Percentiles rank a stretch among this genome's conserved stretches.
Conservation (phyloP, 495 filamentous ascomycete species). For the Cairneyella variabilis region DNA sequence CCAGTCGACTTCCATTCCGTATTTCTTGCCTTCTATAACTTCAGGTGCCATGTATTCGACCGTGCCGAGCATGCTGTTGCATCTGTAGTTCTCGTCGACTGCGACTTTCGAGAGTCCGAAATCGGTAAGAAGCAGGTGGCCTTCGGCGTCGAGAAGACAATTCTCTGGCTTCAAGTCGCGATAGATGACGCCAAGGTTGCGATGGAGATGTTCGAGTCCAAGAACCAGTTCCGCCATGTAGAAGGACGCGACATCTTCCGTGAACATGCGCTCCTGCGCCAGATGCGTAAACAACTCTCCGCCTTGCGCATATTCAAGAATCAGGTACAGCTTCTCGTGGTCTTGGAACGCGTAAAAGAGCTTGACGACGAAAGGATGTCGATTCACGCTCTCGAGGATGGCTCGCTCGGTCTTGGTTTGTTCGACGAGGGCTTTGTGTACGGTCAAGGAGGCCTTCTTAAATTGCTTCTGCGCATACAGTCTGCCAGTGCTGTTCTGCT, state of each 20-base stretch:
- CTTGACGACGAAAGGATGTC: slow-evolving; percentile 96
- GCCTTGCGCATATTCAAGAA: slow-evolving; percentile 96
- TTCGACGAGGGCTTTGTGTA: slow-evolving; percentile 90
- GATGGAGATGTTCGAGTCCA: slow-evolving; percentile 87
- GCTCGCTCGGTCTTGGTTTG: slow-evolving; percentile 95
- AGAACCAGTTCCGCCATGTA: slow-evolving; percentile 98
- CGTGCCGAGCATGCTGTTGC: slow-evolving; percentile 86
- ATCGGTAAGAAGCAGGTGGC: slow-evolving; percentile 92
- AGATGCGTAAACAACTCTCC: slow-evolving; percentile 93
- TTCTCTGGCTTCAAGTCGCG: slow-evolving; percentile 98
- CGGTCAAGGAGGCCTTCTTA: slow-evolving; percentile 87
- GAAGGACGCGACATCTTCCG: slow-evolving; percentile 82
- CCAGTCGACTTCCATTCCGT: slow-evolving; percentile 95
- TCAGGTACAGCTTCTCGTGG: slow-evolving; percentile 94
- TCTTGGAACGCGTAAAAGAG: slow-evolving; percentile 98
- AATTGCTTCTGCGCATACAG: slow-evolving; percentile 98
- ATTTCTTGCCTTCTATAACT: slow-evolving; percentile 77
- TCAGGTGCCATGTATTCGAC: slow-evolving; percentile 99
- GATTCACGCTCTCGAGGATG: slow-evolving; percentile 90
- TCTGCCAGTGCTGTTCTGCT: slow-evolving; percentile 78
- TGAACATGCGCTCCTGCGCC: slow-evolving; percentile 85
- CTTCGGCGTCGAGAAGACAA: slow-evolving; percentile 85
- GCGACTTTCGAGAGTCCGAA: slow-evolving; percentile 96
- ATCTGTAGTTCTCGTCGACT: slow-evolving; percentile 71
- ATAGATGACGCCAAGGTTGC: slow-evolving; percentile 89